Percentiles rank a stretch among this genome's conserved stretches.
phyloP scores from a whole-genome alignment of 176 grass and related monocot species.

The Cenchrus purpureus region DNA sequence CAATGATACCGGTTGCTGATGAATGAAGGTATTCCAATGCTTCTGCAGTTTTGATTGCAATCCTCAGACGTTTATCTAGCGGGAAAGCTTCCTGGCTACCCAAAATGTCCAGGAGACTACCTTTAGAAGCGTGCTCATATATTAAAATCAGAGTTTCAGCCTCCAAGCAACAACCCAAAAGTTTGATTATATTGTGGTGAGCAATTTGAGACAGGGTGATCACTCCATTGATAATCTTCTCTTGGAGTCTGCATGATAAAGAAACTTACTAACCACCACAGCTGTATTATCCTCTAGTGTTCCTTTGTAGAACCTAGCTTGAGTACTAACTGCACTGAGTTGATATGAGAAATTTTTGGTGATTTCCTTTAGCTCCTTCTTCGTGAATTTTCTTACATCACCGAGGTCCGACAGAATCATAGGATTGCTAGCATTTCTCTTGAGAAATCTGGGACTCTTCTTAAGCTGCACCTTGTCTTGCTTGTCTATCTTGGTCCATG shows the following conservation, averaged over 20 bases:
- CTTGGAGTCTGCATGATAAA: not conserved
- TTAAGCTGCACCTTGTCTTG: not conserved
- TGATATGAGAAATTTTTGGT: constrained; percentile 5
- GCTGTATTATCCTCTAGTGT: not conserved
- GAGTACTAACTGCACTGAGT: too few species aligned
- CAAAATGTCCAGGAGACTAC: not conserved
- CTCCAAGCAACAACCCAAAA: constrained; percentile 15
- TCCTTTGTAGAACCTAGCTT: not conserved
- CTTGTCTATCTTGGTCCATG: not conserved
- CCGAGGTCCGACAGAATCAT: not conserved
- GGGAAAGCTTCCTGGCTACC: not conserved
- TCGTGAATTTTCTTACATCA: not conserved
- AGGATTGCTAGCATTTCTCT: not conserved
- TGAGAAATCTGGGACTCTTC: not conserved
- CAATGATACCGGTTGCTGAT: not conserved
- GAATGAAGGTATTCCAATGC: constrained; percentile 12
- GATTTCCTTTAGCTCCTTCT: not conserved
- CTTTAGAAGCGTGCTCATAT: not conserved
- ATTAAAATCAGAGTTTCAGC: not conserved
- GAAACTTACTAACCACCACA: not conserved
- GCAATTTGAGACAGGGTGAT: not conserved
- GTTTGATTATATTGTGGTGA: not conserved
- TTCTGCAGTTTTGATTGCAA: constrained; percentile 7
- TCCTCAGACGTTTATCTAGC: not conserved
- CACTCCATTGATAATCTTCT: not conserved